Conservation (phyloP, 805 yeast species). For the Ogataea allantospora region DNA sequence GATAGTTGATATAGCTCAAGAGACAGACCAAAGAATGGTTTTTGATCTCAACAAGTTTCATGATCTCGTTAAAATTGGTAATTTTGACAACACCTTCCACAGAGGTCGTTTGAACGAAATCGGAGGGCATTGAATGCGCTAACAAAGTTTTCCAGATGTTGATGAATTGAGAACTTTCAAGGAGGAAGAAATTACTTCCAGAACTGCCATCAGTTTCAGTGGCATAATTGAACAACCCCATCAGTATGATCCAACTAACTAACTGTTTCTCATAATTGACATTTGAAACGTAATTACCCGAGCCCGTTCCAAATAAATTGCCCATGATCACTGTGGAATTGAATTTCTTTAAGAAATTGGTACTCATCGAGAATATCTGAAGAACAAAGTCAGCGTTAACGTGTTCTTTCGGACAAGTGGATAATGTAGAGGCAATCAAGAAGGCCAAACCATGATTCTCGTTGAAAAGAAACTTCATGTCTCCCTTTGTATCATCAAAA, state of each 20-base stretch:
- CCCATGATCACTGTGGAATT: conserved; percentile 36
- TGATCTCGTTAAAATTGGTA: conserved; percentile 33
- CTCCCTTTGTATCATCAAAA: conserved; percentile 34
- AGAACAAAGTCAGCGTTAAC: conserved; percentile 34
- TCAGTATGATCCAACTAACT: conserved; percentile 60
- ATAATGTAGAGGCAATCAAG: conserved; percentile 32
- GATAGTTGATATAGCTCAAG: conserved; percentile 48
- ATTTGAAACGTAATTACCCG: conserved; percentile 30
- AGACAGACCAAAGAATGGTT: conserved; percentile 59
- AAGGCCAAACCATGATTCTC: conserved; percentile 34
- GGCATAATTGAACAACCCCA: conserved; percentile 59
- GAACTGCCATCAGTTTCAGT: conserved; percentile 26
- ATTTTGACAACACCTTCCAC: conserved; percentile 34
- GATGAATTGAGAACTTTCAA: conserved; percentile 58
- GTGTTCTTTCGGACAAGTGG: conserved; percentile 30
- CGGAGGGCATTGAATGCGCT: conserved; percentile 47
- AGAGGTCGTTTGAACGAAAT: conserved; percentile 34
- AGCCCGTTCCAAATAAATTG: conserved; percentile 32
- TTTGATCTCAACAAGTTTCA: conserved; percentile 48
- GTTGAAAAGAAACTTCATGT: conserved; percentile 23
- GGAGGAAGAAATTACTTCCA: conserved; percentile 50
- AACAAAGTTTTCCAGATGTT: conserved; percentile 62
- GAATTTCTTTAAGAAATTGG: conserved; percentile 32
- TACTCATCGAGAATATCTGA: conserved; percentile 29
- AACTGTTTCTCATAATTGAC: conserved; percentile 37